Percentiles rank a stretch among this genome's conserved stretches.
phyloP scores from a whole-genome alignment of 306 rosid species.

The Corylus avellana region DNA sequence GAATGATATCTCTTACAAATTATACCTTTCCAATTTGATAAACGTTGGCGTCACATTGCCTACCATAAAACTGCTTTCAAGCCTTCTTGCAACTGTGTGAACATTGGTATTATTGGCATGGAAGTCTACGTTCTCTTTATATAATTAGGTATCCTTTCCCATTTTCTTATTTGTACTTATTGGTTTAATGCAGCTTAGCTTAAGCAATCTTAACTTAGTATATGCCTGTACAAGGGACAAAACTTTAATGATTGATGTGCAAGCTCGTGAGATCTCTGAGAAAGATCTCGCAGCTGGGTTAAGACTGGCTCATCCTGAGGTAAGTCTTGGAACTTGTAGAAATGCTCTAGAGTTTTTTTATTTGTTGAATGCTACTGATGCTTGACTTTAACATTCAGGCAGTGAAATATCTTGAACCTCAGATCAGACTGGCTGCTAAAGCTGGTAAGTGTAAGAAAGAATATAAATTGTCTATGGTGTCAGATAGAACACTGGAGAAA shows the following conservation, averaged over 20 bases:
- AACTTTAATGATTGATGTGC: slow-evolving; percentile 96
- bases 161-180: slow-evolving; percentile 28
- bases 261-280: slow-evolving; percentile 91
- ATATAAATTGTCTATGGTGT: slow-evolving; percentile 83
- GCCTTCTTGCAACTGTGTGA: neutral
- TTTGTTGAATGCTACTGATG: slow-evolving; percentile 30
- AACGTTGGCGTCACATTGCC: neutral
- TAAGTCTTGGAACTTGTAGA: slow-evolving; percentile 37
- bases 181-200: slow-evolving; percentile 63
- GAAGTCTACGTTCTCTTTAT: neutral
- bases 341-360: neutral
- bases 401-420: slow-evolving; percentile 90
- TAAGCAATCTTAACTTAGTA: slow-evolving; percentile 92
- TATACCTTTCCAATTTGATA: neutral
- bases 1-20: too few species aligned
- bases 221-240: slow-evolving; percentile 95
- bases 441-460: slow-evolving; percentile 85
- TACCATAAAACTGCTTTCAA: neutral
- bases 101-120: neutral
- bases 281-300: slow-evolving; percentile 88
- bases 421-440: slow-evolving; percentile 85
- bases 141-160: neutral
- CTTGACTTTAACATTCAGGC: slow-evolving; percentile 56
- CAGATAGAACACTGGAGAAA: slow-evolving; percentile 77
- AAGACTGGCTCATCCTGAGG: slow-evolving; percentile 94